These are phyloP conservation scores for Aureobasidium sp. DNA, from an alignment of 2,329 filamentous ascomycete genomes.

Conservation along the genomic window DNA sequence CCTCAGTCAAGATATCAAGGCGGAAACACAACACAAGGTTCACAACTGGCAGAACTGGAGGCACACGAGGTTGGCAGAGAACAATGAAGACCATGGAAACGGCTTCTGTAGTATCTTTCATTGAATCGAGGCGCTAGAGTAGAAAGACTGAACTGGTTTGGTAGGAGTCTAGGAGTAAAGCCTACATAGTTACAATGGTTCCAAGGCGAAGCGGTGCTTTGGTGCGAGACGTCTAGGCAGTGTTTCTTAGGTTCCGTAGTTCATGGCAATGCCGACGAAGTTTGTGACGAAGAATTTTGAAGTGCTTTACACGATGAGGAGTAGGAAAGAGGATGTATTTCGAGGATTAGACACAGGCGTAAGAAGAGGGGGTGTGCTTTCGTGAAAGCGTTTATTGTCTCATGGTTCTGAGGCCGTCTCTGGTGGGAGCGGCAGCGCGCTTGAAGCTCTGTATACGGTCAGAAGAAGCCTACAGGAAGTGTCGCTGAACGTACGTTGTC, in stretches of 20 bases:
- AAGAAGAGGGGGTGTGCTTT: background rate
- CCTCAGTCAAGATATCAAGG: background rate
- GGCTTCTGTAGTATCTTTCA: background rate
- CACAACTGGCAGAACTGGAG: slow-evolving; percentile 1
- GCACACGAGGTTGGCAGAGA: background rate
- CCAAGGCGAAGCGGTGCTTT: background rate
- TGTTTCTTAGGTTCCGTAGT: background rate
- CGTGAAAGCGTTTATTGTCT: slow-evolving; percentile 27
- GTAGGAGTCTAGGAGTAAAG: background rate
- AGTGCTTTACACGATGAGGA: background rate
- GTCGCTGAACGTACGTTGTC: slow-evolving; percentile 51
- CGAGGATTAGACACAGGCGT: slow-evolving; percentile 9
- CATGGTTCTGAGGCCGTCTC: slow-evolving; percentile 40
- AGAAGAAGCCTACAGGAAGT: background rate
- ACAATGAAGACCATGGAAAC: background rate
- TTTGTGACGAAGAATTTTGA: background rate
- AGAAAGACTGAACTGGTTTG: background rate
- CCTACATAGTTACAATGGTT: background rate
- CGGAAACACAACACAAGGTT: background rate
- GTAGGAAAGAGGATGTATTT: background rate
- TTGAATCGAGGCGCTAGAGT: background rate
- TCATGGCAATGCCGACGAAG: background rate
- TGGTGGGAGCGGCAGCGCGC: slow-evolving; percentile 38
- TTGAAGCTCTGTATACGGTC: slow-evolving; percentile 39
- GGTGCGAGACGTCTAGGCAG: background rate